phyloP scores from a whole-genome alignment of 257 asterid genomes.

The Asclepias syriaca region DNA sequence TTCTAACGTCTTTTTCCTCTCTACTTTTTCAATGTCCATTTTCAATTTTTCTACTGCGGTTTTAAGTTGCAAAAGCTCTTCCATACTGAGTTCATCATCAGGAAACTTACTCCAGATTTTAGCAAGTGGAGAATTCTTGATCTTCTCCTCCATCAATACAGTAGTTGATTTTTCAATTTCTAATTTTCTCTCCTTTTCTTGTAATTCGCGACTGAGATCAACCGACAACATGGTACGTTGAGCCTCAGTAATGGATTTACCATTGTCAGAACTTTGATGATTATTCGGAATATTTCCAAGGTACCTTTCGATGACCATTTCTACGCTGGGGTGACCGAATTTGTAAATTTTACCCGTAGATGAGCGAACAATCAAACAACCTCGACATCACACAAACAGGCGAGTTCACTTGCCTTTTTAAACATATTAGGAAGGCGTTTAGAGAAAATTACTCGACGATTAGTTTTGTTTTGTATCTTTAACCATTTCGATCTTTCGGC shows the following conservation, averaged over 20 bases:
- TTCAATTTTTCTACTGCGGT: conserved; percentile 11
- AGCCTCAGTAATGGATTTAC: background rate
- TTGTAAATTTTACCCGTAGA: conserved; percentile 33
- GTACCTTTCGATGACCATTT: conserved; percentile 27
- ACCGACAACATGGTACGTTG: background rate
- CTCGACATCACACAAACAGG: conserved; percentile 32
- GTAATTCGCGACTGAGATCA: conserved; percentile 29
- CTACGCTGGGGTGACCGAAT: conserved; percentile 37
- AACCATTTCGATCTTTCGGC: conserved; percentile 39
- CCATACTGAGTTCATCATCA: conserved; percentile 15
- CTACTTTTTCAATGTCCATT: conserved; percentile 15
- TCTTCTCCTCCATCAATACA: background rate
- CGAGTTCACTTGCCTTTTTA: conserved; percentile 38
- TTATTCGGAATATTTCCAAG: background rate
- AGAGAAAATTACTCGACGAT: conserved; percentile 38
- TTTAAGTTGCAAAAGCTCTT: conserved; percentile 17
- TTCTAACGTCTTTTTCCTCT: background rate
- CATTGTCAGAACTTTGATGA: too few relatives aligned
- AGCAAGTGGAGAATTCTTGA: conserved; percentile 13
- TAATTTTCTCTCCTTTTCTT: background rate
- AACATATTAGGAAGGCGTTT: conserved; percentile 42
- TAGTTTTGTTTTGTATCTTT: conserved; percentile 36
- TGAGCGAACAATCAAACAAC: conserved; percentile 33
- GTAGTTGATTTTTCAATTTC: background rate
- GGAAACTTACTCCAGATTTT: conserved; percentile 38